Evolutionary conservation across 2,329 filamentous ascomycete species (phyloP).

Genomic region (Sclerotinia sclerotiorum): DNA sequence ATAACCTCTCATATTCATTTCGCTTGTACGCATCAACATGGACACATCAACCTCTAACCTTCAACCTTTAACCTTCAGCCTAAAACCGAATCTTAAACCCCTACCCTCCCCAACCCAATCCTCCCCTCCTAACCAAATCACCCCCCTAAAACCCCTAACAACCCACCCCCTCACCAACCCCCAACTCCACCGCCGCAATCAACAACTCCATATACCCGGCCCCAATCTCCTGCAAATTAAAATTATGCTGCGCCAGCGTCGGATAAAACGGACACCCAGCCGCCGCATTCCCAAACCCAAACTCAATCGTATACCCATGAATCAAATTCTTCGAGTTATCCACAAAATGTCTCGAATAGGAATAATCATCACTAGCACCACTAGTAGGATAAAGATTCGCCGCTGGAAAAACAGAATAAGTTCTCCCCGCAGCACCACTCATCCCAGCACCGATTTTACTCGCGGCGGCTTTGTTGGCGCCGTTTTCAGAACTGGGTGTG

Average conservation of each 20-base stretch:
- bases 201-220: conserved; percentile 51
- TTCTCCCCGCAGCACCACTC: conserved; percentile 43
- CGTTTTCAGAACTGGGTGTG: conserved; percentile 43
- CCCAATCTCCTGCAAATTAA: conserved; percentile 47
- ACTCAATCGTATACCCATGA: conserved; percentile 49
- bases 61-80: background rate
- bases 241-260: conserved; percentile 45
- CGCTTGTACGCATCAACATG: background rate
- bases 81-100: no score
- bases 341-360: conserved; percentile 47
- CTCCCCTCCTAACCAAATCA: background rate
- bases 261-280: conserved; percentile 48
- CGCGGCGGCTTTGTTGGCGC: conserved; percentile 40
- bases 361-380: conserved; percentile 50
- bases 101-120: background rate
- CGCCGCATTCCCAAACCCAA: conserved; percentile 43
- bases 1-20: background rate
- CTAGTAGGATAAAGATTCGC: conserved; percentile 49
- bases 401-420: conserved; percentile 44
- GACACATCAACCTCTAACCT: background rate
- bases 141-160: conserved; percentile 27
- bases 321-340: conserved; percentile 43
- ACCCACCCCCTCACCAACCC: conserved; percentile 11
- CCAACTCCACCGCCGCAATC: conserved; percentile 28
- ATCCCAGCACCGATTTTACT: conserved; percentile 44